Percentiles rank a stretch among this genome's conserved stretches.
phyloP scores from a whole-genome alignment of 805 yeast species.

The Ogataea philodendri region DNA sequence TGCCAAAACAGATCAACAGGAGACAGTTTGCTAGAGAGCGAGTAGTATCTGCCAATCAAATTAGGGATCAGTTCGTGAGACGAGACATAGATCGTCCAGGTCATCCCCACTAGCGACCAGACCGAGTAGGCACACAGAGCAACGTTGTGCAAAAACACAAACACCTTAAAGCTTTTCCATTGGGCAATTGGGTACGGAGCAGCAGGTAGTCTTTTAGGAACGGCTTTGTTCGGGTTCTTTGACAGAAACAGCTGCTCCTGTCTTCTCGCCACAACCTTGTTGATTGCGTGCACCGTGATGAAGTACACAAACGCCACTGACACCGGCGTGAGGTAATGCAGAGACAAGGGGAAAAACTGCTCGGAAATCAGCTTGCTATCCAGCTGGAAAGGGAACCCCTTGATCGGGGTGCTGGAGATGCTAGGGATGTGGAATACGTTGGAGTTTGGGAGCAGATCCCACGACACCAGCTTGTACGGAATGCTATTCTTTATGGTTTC shows the following conservation, averaged over 20 bases:
- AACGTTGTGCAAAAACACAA: conserved; percentile 60
- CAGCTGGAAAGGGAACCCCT: conserved; percentile 29
- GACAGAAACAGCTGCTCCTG: conserved; percentile 38
- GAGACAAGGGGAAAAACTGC: conserved; percentile 38
- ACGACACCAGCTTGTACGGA: conserved; percentile 22
- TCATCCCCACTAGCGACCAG: conserved; percentile 72
- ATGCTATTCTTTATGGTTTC: conserved; percentile 9
- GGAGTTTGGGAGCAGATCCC: conserved; percentile 25
- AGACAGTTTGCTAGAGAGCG: conserved; percentile 11
- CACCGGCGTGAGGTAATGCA: conserved; percentile 54
- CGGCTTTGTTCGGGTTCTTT: conserved; percentile 28
- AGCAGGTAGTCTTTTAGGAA: conserved; percentile 42
- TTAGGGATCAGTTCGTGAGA: conserved; percentile 33
- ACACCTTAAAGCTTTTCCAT: conserved; percentile 44
- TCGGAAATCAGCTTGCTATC: conserved; percentile 27
- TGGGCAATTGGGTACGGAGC: conserved; percentile 53
- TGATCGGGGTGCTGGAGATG: conserved; percentile 22
- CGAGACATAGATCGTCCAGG: conserved; percentile 45
- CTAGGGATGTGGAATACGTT: conserved; percentile 31
- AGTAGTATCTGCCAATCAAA: conserved; percentile 27
- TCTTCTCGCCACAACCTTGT: conserved; percentile 46
- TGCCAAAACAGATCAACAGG: conserved; percentile 52
- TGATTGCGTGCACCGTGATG: conserved; percentile 51
- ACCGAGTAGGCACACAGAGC: conserved; percentile 62
- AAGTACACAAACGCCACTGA: conserved; percentile 59